Base-by-base conservation (phyloP, 2,329 filamentous ascomycete genomes). In the Trichoderma sp. region DNA sequence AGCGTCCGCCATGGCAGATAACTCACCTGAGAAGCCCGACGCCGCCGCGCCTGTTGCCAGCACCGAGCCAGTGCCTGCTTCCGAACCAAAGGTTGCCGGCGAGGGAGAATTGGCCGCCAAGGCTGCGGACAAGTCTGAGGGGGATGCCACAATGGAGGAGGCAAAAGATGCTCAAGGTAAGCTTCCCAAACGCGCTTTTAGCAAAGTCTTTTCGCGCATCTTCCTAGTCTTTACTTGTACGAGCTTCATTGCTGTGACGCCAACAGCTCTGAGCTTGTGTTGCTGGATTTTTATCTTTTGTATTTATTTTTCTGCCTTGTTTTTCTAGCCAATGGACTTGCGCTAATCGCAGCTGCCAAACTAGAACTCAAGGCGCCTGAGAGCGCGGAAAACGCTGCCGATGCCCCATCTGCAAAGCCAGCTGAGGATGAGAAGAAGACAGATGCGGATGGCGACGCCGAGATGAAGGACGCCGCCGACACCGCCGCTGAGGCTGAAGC, bases 381-480 rank as follows among this genome's bases (percentile, higher is more conserved):
- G 66, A 76, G 76, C 69, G 73, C 76, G 57, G 80, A 79, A 63
- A 80, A 79, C 64, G 62, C 79, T 18, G 73, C 77, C 72, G 79
- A 81, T 58, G 73, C 76, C 70, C 75, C 80, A 73, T 75, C 74
- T 71, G 78, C 79, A n/a, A 75, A 78, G 70, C 34, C 76, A n/a
- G 75, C 77, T 18, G 74, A 77, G 56, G 74, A 75, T 43, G 74
- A 74, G 61, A 75, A 79, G 70, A 78, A 77, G 64, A 61, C 76
- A 28, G 72, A 74, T 26, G 75, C 75, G 21, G 78, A 81, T 39
- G 76, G 74, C 62, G 83, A 85, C 74, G 88, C 87, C 12, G 92
- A 95, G 80, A 92, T 77, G 74, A 80, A 82, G 70, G 80, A 82
- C 76, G 79, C 76, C 32, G 78, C 80, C 71, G 76, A 77, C 63